Base-by-base conservation (phyloP, 495 filamentous ascomycete genomes). In the Terfezia claveryi region DNA sequence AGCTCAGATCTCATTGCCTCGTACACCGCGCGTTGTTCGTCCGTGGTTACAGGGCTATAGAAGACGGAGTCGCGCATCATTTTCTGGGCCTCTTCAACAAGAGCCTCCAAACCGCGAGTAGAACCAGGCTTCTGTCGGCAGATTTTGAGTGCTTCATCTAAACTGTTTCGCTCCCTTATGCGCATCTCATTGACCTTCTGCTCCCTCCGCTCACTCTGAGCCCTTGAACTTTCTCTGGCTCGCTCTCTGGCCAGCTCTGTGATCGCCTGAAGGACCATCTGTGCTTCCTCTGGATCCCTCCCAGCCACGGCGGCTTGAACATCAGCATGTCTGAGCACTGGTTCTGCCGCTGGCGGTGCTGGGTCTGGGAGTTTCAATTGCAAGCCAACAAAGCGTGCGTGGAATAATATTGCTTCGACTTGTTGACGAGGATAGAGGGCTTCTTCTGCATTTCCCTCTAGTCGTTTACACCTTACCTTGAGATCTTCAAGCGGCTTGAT, bases 1-100 rank as follows among this genome's bases (percentile, higher is more conserved):
- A 79, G 78, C 53, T 72, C 71, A 0, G 51, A 55, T 6, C 68
- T 56, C 76, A 80, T 80, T 6, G 73, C 75, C 1, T 61, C 38
- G 16, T 76, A 70, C 10, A 79, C 64, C 2, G 61, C 60, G 14
- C 58, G 59, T 58, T 64, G 64, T 61, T 74, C 72, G 4, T 71
- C 62, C 5, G 59, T 52, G 16, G 67, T 61, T 55, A 71, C 63
- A 6, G 59, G 23, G 1, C 56, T 54, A 51, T 72, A 71, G 49
- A 70, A 66, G 8, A 62, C 59, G 4, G 46, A 38, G 2, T 61
- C 67, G 27, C 27, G 27, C 27, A 32, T 32, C 10, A 46, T 46
- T 46, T 46, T 46, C 4, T 54, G 50, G 2, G 65, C 62, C 36
- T 65, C 61, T 37, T 63, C 57, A 50, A 73, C 53, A 14, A 67